phyloP scores from a whole-genome alignment of 331 rosid species.

The Phaseolus coccineus region DNA sequence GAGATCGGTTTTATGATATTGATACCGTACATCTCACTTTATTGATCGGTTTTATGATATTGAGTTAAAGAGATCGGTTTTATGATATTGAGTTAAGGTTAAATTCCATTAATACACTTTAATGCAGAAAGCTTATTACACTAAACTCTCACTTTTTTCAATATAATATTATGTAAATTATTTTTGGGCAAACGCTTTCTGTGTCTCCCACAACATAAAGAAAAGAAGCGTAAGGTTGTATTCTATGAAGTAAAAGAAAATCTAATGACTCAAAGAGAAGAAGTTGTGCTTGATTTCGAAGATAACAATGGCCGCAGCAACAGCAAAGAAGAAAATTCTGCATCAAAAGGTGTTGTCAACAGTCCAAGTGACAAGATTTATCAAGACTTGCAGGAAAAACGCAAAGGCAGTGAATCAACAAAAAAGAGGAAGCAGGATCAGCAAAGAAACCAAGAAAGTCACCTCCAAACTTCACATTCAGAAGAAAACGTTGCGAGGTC shows the following conservation, averaged over 20 bases:
- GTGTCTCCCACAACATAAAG: background rate
- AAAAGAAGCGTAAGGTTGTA: background rate
- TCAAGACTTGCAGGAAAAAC: background rate
- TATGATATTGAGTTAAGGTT: too few species aligned
- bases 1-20: too few species aligned
- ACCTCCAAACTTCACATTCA: background rate
- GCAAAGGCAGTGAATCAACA: background rate
- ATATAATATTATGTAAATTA: too few species aligned
- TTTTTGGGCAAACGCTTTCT: background rate
- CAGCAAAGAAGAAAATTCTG: background rate
- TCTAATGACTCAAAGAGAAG: conserved; percentile 29
- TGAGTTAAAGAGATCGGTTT: too few species aligned
- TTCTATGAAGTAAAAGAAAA: background rate
- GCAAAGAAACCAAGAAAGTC: background rate
- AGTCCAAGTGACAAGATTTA: background rate
- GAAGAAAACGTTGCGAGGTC: conserved; percentile 41
- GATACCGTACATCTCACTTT: too few species aligned
- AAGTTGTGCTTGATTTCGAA: conserved; percentile 32
- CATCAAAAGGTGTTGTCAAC: background rate
- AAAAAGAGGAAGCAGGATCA: background rate
- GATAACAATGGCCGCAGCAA: background rate
- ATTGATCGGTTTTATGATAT: too few species aligned
- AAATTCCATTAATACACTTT: too few species aligned
- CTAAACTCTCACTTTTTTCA: too few species aligned
- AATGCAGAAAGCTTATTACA: too few species aligned